Evolutionary conservation across 2,329 filamentous ascomycete genomes (phyloP), one percentile per base, ranked within the genome.

Genomic region (Aspergillus fischeri): DNA sequence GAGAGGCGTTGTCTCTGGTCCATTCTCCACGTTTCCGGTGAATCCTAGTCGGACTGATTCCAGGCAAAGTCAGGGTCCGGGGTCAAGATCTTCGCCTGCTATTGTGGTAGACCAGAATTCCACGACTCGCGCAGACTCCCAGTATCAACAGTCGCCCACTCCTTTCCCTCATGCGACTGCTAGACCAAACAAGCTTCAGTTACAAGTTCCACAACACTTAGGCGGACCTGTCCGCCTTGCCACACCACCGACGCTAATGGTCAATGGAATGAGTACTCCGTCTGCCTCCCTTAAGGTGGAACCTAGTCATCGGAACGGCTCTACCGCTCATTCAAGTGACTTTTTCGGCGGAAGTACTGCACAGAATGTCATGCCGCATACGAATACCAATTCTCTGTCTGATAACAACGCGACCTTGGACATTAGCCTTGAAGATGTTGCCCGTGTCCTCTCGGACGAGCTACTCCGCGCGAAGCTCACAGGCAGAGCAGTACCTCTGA

Each of bases 21-120:
- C 88, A 0, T 90, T 86, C 63, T 86, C 86, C 4, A 87, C 88
- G 0, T 89, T 89, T 62, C 86, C 87, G 3, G 84, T 83, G 14
- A 85, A 85, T 60, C 82, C 83, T 63, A 76, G 78, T 62, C 76
- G 75, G 5, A 75, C 78, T 11, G 78, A 76, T 5, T 77, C 79
- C 32, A 77, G 78, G 32, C 72, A 80, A 27, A 67, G 72, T 29
- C 72, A 78, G 32, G 78, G 72, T 48, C 68, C 70, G n/a, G 70
- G 71, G 45, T 67, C 69, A 42, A 68, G 67, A 35, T 55, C 66
- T 6, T 70, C 78, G 8, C 78, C 76, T 25, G 75, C 79, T 9
- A 74, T 79, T 14, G 69, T 77, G 2, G 69, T 77, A 29, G 70
- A 78, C n/a, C 72, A 77, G 10, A 73, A 77, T 51, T 60, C 64